These are phyloP conservation scores for Quercus tomentella DNA, from an alignment of 331 rosid genomes.

Conservation along the genomic window DNA sequence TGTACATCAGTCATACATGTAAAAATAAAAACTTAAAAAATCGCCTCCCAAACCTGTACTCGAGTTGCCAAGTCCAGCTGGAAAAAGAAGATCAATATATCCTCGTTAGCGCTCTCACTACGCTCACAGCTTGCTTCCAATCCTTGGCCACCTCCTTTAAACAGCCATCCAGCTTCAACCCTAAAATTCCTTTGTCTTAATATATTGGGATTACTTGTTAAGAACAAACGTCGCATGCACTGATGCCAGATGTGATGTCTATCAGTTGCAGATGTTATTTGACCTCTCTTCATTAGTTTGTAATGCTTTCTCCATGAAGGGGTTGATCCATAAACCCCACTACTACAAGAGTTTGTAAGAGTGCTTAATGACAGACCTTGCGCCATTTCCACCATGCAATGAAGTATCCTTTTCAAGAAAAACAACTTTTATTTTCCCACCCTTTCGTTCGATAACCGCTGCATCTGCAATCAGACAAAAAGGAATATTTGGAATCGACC, in stretches of 20 bases:
- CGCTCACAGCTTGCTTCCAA: conserved; percentile 67
- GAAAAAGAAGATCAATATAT: conserved; percentile 82
- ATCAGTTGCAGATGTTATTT: conserved; percentile 14
- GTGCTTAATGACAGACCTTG: conserved; percentile 59
- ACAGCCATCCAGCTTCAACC: conserved; percentile 78
- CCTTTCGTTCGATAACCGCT: neutral
- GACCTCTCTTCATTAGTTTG: conserved; percentile 39
- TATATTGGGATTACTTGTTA: conserved; percentile 32
- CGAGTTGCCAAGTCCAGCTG: conserved; percentile 87
- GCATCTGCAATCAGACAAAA: neutral
- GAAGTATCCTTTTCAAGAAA: neutral
- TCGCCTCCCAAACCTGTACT: conserved; percentile 59
- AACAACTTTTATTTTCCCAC: neutral
- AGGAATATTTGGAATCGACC: neutral
- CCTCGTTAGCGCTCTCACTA: conserved; percentile 86
- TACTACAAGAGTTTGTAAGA: conserved; percentile 43
- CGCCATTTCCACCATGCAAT: conserved; percentile 36
- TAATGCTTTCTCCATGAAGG: conserved; percentile 45
- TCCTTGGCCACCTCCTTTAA: conserved; percentile 63
- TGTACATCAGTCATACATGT: neutral
- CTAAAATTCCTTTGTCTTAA: conserved; percentile 34
- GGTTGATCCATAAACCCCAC: conserved; percentile 37
- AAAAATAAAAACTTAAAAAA: neutral
- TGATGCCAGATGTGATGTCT: conserved; percentile 40
- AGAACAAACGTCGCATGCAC: conserved; percentile 24